Evolutionary conservation across 164 flowering plant genomes (phyloP), one percentile per base, ranked within the genome.

Genomic region (Liriodendron chinense): DNA sequence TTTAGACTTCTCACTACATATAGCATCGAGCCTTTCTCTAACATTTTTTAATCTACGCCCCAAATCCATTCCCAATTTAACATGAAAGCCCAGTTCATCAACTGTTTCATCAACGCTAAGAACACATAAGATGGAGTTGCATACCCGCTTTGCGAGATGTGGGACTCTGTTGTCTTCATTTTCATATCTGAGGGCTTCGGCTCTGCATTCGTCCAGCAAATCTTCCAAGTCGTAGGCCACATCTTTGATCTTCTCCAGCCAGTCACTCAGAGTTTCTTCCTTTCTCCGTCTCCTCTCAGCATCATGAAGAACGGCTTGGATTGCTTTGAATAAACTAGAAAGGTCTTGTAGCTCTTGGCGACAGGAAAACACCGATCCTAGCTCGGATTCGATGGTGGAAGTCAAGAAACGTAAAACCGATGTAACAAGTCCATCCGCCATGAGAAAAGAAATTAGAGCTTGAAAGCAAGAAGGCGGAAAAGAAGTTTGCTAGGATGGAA

Each of bases 251-350:
- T 62, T n/a, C 18, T 28, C 23, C 23, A 73, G 49, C 75, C 75
- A 73, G 16, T 62, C 26, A 9, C 56, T 68, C 64, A 82, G 74
- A 12, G 47, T 0, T n/a, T 71, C 67, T 1, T 84, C 74, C 24
- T 71, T 74, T 6, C 73, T 67, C 59, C 78, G 81, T 18, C 68
- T 69, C 26, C 63, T 73, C 65, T 82, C 86, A 2, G 84, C 86
- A 72, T 84, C 83, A 9, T 9, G 22, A 20, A 83, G 73, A 62
- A 80, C 75, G 6, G 78, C 80, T 23, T 68, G 70, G 70, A 77
- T 75, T 43, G 50, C 47, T 3, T 26, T 9, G 62, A 82, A 62
- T 7, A 56, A 20, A 20, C 16, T 65, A 0, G 10, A n/a, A 59
- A 82, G 84, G 25, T 71, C 70, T 62, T 74, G 3, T 34, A 34